Percentiles rank a stretch among this genome's conserved stretches.
Evolutionary conservation across 345 rosid genomes (phyloP).

Genomic region (Nephelium lappaceum): DNA sequence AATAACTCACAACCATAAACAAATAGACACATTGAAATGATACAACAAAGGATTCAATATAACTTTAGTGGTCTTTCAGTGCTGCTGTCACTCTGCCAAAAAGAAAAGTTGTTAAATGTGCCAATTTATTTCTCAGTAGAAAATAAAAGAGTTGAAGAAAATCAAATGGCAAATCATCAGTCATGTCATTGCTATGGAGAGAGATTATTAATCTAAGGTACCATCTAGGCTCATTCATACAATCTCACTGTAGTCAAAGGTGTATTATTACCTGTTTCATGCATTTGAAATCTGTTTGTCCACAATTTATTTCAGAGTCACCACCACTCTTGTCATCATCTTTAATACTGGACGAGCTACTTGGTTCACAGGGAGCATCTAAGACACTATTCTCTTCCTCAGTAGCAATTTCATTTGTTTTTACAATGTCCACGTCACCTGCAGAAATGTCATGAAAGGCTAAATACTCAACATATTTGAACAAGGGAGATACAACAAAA

Average conservation of each 20-base stretch:
- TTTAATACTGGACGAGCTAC: slow-evolving; percentile 22
- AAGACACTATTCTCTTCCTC: slow-evolving; percentile 34
- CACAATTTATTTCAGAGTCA: slow-evolving; percentile 35
- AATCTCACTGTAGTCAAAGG: background rate
- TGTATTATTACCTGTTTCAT: slow-evolving; percentile 43
- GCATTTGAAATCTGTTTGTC: slow-evolving; percentile 29
- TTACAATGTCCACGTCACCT: slow-evolving; percentile 37
- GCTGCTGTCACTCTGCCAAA: background rate
- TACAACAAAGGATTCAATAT: slow-evolving; percentile 8
- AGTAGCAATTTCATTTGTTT: slow-evolving; percentile 33
- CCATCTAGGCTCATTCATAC: background rate
- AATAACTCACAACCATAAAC: slow-evolving; percentile 18
- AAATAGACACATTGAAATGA: slow-evolving; percentile 9
- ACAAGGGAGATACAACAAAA: slow-evolving; percentile 2
- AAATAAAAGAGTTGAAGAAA: background rate
- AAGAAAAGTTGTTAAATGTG: slow-evolving; percentile 3
- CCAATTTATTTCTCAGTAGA: slow-evolving; percentile 13
- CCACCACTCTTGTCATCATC: slow-evolving; percentile 33
- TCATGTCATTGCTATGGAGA: slow-evolving; percentile 4
- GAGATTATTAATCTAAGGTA: background rate
- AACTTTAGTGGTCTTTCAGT: background rate
- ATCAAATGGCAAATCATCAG: background rate
- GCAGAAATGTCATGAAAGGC: slow-evolving; percentile 25
- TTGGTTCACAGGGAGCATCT: slow-evolving; percentile 34
- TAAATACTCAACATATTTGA: background rate